phyloP scores from a whole-genome alignment of 2,329 filamentous ascomycete genomes.

The Ceratocystis smalleyi region DNA sequence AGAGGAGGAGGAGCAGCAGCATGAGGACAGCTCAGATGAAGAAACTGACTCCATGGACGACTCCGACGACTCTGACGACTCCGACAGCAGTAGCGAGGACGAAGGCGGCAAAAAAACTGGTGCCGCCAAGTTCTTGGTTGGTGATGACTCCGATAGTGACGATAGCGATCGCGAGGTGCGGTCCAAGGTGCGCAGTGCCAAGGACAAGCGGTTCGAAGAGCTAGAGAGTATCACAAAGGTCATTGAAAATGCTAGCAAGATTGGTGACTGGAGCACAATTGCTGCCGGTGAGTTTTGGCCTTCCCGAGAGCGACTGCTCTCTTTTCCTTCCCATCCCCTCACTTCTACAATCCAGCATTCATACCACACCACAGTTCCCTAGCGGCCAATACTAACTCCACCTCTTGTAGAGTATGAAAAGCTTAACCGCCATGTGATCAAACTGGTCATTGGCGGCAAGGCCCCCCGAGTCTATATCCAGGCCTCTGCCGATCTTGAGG shows the following conservation, averaged over 20 bases:
- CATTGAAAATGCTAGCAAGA: slow-evolving; percentile 95
- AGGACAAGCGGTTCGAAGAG: slow-evolving; percentile 93
- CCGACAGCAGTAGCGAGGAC: slow-evolving; percentile 45
- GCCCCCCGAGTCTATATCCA: slow-evolving; percentile 86
- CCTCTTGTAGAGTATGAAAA: slow-evolving; percentile 67
- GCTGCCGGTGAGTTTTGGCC: slow-evolving; percentile 51
- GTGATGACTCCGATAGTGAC: slow-evolving; percentile 59
- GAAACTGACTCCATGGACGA: slow-evolving; percentile 38
- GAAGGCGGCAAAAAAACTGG: slow-evolving; percentile 53
- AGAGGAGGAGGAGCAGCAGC: slow-evolving; percentile 44
- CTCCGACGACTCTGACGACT: slow-evolving; percentile 33
- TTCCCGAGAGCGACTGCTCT: background rate
- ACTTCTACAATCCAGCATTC: background rate
- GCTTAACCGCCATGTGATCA: slow-evolving; percentile 70
- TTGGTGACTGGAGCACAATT: slow-evolving; percentile 92
- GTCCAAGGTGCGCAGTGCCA: slow-evolving; percentile 87
- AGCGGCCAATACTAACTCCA: too few relatives aligned
- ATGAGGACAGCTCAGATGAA: slow-evolving; percentile 34
- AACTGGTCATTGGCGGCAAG: slow-evolving; percentile 61
- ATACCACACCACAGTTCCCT: too few relatives aligned
- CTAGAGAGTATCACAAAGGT: slow-evolving; percentile 74
- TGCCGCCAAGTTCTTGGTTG: slow-evolving; percentile 69
- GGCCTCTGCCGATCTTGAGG: slow-evolving; percentile 83
- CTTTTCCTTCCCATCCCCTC: background rate
- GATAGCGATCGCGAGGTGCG: slow-evolving; percentile 76